Base-by-base conservation (phyloP, 176 grass and related monocot genomes). In the Pontederia paniculata region DNA sequence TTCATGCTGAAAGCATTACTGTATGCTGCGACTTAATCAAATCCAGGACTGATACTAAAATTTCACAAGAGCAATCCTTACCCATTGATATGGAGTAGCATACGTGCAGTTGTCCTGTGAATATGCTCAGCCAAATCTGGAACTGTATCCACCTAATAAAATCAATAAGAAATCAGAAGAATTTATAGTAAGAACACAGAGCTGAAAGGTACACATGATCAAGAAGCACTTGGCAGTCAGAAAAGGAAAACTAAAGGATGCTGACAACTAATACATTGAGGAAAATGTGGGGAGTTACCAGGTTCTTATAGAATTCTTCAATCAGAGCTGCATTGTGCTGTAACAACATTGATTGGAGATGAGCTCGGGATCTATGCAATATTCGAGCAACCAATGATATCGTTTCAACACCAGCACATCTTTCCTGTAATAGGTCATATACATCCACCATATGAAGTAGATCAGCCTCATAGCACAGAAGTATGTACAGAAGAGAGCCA, bases 61-160 rank as follows among this genome's bases (percentile, higher is more conserved):
- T n/a, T n/a, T n/a, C n/a, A n/a, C n/a, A n/a, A n/a, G 69, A 47
- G 48, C 56, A 48, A 13, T 12, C 66, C 50, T 46, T 93, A 98
- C 94, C 94, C 94, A 73, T 84, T 87, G 62, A 93, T 91, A 82
- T 98, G 87, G 46, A 98, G 80, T 75, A 98, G 94, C 86, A 88
- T 84, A 5, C 75, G 73, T 49, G 94, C 94, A 75, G 87, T 98
- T 67, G 55, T 77, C 64, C 79, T 82, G 76, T 98, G 83, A 88
- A 98, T 98, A 80, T 98, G 80, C 66, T 88, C 72, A 20, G 74
- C 61, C 73, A 98, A 72, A 83, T 93, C 83, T 68, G 86, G 75
- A 81, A 98, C 87, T 53, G 94, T 82, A 52, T 88, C 83, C 74
- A 98, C 94, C 94, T 98, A 71, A n/a, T 12, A 41, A 95, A 82